Conservation (phyloP, 2,329 filamentous ascomycete genomes). For the Metarhizium album region DNA sequence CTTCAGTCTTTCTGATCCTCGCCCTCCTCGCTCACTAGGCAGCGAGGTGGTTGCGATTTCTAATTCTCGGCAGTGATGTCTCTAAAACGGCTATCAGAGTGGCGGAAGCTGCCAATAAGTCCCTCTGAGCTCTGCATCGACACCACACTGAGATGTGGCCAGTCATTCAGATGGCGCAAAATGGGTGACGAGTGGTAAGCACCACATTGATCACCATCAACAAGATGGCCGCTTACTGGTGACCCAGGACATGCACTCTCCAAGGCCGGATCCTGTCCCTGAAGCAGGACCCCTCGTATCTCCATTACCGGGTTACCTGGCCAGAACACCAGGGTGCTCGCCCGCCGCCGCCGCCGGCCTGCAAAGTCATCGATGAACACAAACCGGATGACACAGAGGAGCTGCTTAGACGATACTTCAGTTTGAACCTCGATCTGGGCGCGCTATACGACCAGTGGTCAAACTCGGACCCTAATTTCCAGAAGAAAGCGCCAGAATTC, state of each 20-base stretch:
- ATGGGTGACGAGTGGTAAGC: slow-evolving; percentile 70
- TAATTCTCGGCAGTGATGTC: slow-evolving; percentile 17
- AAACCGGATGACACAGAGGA: slow-evolving; percentile 57
- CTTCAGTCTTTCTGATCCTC: background rate
- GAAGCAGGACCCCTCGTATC: slow-evolving; percentile 65
- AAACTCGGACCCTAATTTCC: slow-evolving; percentile 74
- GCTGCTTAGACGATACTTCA: slow-evolving; percentile 77
- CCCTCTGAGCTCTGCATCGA: slow-evolving; percentile 86
- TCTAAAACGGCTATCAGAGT: slow-evolving; percentile 52
- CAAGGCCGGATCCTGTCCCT: slow-evolving; percentile 77
- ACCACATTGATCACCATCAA: background rate
- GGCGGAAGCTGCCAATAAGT: slow-evolving; percentile 76
- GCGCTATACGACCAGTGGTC: slow-evolving; percentile 83
- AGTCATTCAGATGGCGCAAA: slow-evolving; percentile 93
- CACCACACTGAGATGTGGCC: slow-evolving; percentile 86
- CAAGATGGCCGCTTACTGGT: background rate
- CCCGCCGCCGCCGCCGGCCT: slow-evolving; percentile 7
- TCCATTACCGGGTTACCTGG: slow-evolving; percentile 72
- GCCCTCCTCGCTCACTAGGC: background rate
- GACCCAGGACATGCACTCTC: slow-evolving; percentile 63
- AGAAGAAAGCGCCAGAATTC: slow-evolving; percentile 75
- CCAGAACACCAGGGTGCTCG: slow-evolving; percentile 20
- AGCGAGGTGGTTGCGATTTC: background rate
- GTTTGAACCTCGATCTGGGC: slow-evolving; percentile 65
- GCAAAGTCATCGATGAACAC: slow-evolving; percentile 7